Percentiles rank a stretch among this genome's conserved stretches.
phyloP scores from a whole-genome alignment of 2,329 filamentous ascomycete genomes.

The Ascochyta clinopodiicola region DNA sequence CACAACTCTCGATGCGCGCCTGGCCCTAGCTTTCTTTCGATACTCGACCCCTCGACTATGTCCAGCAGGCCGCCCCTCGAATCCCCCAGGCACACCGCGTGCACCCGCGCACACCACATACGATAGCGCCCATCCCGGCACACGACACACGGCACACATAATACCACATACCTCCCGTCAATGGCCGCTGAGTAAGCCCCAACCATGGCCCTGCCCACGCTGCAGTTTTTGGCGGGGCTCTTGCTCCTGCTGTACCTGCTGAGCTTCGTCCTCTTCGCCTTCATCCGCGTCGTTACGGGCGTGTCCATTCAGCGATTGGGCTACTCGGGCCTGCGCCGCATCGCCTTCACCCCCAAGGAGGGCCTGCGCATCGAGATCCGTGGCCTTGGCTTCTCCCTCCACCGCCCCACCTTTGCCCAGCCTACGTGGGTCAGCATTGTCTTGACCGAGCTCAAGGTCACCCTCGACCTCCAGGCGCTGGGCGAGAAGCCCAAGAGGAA shows the following conservation, averaged over 20 bases:
- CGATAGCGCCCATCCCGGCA: slow-evolving; percentile 18
- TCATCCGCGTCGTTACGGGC: slow-evolving; percentile 89
- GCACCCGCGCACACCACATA: slow-evolving; percentile 26
- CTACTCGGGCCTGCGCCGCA: slow-evolving; percentile 87
- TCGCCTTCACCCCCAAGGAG: slow-evolving; percentile 88
- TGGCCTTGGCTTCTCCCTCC: slow-evolving; percentile 83
- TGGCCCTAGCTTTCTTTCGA: slow-evolving; percentile 21
- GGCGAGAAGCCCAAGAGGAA: slow-evolving; percentile 48
- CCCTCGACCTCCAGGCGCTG: slow-evolving; percentile 75
- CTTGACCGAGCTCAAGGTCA: slow-evolving; percentile 83
- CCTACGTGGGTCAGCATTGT: slow-evolving; percentile 96
- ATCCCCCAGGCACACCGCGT: slow-evolving; percentile 36
- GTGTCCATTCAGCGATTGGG: slow-evolving; percentile 95
- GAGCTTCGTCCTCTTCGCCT: slow-evolving; percentile 91
- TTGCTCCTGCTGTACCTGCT: slow-evolving; percentile 85
- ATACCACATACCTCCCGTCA: slow-evolving; percentile 2
- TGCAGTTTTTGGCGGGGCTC: slow-evolving; percentile 82
- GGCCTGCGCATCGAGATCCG: slow-evolving; percentile 89
- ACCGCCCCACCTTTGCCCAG: slow-evolving; percentile 94
- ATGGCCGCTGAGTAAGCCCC: slow-evolving; percentile 36
- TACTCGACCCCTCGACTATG: slow-evolving; percentile 36
- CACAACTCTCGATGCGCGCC: slow-evolving; percentile 24
- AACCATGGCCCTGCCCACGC: slow-evolving; percentile 54
- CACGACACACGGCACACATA: no score
- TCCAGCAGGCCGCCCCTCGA: slow-evolving; percentile 29